Evolutionary conservation across 768 basidiomycete genomes (phyloP), one percentile per base, ranked within the genome.

Genomic region (Lentinula sp.): DNA sequence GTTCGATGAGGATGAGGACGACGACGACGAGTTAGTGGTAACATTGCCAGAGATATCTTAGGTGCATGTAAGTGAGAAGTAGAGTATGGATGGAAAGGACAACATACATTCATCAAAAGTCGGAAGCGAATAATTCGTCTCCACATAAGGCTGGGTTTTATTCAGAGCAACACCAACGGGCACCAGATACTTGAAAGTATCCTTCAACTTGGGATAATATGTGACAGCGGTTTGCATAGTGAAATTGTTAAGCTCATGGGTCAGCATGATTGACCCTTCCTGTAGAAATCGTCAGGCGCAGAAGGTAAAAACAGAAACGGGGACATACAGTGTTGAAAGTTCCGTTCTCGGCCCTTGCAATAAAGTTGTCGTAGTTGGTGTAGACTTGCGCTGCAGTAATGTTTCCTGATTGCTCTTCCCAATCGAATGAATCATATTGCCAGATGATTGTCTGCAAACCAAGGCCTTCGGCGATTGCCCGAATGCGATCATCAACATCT

Each of bases 401-500:
- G 16, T 57, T 57, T 5, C 55, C 55, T 10, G 40, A 32, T 5
- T 42, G 39, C 21, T 53, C 48, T 28, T 59, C 57, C 91, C 90
- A 93, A 71, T 94, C 59, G 34, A 60, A 60, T 5, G 59, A 60
- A 66, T 88, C 85, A 62, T 79, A 84, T 65, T 76, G 70, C 91
- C 92, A 93, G 52, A 93, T 76, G 68, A 93, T 78, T 2, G 89
- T 89, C 11, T 80, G 81, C 16, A 93, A 74, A 39, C 84, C 85
- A 64, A 93, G 83, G 5, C 79, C 84, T 34, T 84, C 69, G 3
- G 87, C 84, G 61, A 93, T 87, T 37, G 82, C 76, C 39, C 92
- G 83, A 45, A 93, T 84, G 53, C 91, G 88, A 71, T 88, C 86
- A 49, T 93, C 91, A 23, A 87, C 74, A 62, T 88, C 86, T 52